Conservation (phyloP, 2,329 filamentous ascomycete genomes). For the Fusarium palustre region DNA sequence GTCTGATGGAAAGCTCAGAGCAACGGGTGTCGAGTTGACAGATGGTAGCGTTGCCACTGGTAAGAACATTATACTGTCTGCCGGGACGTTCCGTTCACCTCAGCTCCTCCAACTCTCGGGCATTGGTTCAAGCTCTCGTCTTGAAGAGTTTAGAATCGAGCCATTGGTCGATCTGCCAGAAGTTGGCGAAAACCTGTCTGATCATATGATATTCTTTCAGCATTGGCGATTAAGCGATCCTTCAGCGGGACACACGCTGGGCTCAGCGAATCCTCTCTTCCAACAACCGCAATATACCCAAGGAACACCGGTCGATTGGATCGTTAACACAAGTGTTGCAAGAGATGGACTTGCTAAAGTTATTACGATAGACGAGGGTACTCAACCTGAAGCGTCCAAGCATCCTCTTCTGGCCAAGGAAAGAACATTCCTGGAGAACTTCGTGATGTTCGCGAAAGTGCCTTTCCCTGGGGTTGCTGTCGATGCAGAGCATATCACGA, state of each 20-base stretch:
- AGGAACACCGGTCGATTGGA: constrained; percentile 54
- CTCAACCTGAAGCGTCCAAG: constrained; percentile 45
- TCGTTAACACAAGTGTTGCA: constrained; percentile 47
- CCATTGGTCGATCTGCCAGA: constrained; percentile 56
- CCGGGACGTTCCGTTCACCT: constrained; percentile 61
- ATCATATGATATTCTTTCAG: constrained; percentile 47
- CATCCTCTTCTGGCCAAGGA: constrained; percentile 50
- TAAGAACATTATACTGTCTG: constrained; percentile 59
- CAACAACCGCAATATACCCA: constrained; percentile 51
- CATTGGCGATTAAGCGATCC: constrained; percentile 51
- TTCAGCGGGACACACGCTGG: constrained; percentile 50
- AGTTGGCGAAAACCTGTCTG: constrained; percentile 59
- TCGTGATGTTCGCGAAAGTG: constrained; percentile 42
- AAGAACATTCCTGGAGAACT: constrained; percentile 43
- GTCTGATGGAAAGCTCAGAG: constrained; percentile 15
- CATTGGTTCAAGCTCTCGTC: constrained; percentile 56
- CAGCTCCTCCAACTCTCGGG: constrained; percentile 62
- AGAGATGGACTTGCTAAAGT: constrained; percentile 48
- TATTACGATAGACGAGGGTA: constrained; percentile 51
- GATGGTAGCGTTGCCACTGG: constrained; percentile 44
- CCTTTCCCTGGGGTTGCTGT: constrained; percentile 38
- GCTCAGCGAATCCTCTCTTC: constrained; percentile 53
- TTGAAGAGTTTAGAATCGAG: constrained; percentile 57
- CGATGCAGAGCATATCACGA: constrained; percentile 44
- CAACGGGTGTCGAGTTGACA: constrained; percentile 47